Evolutionary conservation across 202 grass and related monocot species (phyloP), one percentile per base, ranked within the genome.

Genomic region (Zoysia matrella): DNA sequence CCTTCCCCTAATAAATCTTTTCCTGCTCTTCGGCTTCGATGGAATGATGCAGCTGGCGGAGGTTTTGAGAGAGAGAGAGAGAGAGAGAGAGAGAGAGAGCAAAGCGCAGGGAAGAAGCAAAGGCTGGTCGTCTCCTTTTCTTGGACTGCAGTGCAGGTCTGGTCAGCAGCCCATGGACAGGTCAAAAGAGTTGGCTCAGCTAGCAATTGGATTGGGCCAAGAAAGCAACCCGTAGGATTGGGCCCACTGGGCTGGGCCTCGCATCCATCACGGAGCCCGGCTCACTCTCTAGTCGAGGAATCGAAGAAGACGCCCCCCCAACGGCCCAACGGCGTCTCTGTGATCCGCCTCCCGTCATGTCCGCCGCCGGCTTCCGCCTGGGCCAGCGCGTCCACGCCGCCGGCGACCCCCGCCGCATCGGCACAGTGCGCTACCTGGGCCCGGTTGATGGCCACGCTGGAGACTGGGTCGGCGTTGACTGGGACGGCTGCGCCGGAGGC

Each of bases 401-500:
- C n/a, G 90, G 92, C 11, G 89, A 98, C 4, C 71, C 80, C 9
- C 83, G 84, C 30, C 92, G 92, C 30, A 18, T 78, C 11, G 95
- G 95, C 45, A 98, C 95, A 7, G 86, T 98, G 53, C 83, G 80
- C 46, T 98, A 93, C 67, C 61, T 95, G 11, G 90, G 90, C 8
- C 69, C 85, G 4, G 79, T 98, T 6, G 80, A 88, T 15, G 90
- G 90, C 22, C 76, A 93, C 67, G 52, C 75, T 3, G 95, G 90
- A 39, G 82, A 87, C 7, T 98, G 92, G 95, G 79, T 98, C 39
- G 95, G 95, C 63, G 79, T 98, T 47, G 95, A 98, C 75, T 98
- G 95, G 95, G 95, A 98, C 79, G 86, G 49, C 54, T 88, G 89
- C 76, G 80, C 83, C 3, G 85, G 95, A 50, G 92, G 90, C 71